Evolutionary conservation across 176 grass and related monocot species (phyloP), one percentile per base, ranked within the genome.

Genomic region (Juncus inflexus): DNA sequence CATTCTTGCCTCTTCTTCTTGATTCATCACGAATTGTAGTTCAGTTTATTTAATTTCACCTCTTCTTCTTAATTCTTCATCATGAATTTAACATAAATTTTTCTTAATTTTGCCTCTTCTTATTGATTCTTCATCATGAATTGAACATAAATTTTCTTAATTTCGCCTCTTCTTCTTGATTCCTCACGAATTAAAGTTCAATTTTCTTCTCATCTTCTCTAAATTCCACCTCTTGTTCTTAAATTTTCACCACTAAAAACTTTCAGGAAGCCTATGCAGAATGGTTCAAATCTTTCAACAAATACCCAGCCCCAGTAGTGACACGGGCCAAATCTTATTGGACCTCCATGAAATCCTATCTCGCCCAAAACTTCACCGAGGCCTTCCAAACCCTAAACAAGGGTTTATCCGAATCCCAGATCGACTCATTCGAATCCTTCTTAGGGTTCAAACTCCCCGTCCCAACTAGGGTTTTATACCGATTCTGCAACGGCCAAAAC

Each of bases 341-440:
- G 94, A 72, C 38, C 68, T 84, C 85, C 7, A 50, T 99, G 57
- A 83, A 65, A 75, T 82, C 38, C 16, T 99, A 85, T 85, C 39
- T 99, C 61, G 76, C 89, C 73, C 80, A 64, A 80, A 90, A 99
- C 78, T 92, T 90, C 61, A 87, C 94, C 59, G 89, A 99, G 74
- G 86, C 80, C 45, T 75, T 78, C 67, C 47, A 35, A 40, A 99
- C 89, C 16, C 86, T 99, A 74, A 86, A 64, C 16, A 78, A 75
- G 69, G 94, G 94, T 67, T 80, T 77, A 72, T 86, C 85, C 10
- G 85, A 99, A 83, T 62, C 64, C 81, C 77, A 99, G 67, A 70
- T 99, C 63, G 79, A 75, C 40, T 64, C 13, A 3, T 73, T 75
- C 19, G 94, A 99, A 76, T 63, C 83, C 62, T 60, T 60, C 37